These are phyloP conservation scores for Papilionanthe hybrid DNA, from an alignment of 116 monocot genomes.

Conservation along the genomic window DNA sequence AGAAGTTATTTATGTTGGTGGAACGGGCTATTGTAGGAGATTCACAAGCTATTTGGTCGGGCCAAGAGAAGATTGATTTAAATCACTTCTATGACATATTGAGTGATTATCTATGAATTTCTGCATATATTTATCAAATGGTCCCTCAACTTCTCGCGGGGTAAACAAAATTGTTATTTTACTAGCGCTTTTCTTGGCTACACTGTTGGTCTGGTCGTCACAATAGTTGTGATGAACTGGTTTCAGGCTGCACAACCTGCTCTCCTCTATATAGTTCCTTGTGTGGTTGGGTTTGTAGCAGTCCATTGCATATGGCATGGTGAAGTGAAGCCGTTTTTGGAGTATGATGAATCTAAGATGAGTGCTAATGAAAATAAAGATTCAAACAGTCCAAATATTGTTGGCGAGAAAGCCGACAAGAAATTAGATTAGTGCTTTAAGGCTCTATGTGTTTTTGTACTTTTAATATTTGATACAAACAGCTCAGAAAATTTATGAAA, in stretches of 20 bases:
- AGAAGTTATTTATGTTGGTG: background rate
- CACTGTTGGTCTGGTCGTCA: conserved; percentile 58
- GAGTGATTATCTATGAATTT: conserved; percentile 23
- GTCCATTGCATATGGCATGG: conserved; percentile 70
- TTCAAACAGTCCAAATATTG: conserved; percentile 8
- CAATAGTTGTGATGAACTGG: conserved; percentile 99
- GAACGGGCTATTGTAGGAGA: conserved; percentile 20
- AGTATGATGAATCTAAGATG: conserved; percentile 45
- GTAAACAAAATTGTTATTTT: conserved; percentile 67
- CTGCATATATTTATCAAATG: too few species aligned
- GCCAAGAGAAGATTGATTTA: conserved; percentile 68
- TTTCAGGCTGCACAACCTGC: conserved; percentile 99
- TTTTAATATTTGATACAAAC: background rate
- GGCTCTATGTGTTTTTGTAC: background rate
- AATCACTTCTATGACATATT: conserved; percentile 89
- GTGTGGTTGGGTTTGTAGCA: conserved; percentile 75
- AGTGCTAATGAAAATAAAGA: conserved; percentile 7
- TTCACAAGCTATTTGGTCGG: conserved; percentile 79
- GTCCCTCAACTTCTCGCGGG: conserved; percentile 68
- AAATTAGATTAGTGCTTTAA: conserved; percentile 8
- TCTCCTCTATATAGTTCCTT: conserved; percentile 87
- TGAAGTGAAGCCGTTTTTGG: conserved; percentile 66
- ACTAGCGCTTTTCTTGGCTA: conserved; percentile 90
- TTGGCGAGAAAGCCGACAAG: conserved; percentile 10
- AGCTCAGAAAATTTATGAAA: background rate